Base-by-base conservation (phyloP, 2,329 filamentous ascomycete genomes). In the Westerdykella ornata region DNA sequence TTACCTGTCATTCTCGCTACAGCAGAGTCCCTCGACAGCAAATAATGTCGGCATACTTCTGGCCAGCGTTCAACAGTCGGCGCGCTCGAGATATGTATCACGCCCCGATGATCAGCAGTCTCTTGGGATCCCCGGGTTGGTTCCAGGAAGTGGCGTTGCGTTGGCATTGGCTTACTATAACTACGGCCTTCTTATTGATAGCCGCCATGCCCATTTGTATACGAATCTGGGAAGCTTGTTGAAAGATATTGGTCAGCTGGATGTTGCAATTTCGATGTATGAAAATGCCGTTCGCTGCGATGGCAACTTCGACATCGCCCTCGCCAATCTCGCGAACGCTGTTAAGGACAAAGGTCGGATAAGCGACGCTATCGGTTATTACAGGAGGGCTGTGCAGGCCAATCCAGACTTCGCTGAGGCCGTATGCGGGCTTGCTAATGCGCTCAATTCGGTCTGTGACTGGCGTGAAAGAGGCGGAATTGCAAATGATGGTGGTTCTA, bases 31-130 rank as follows among this genome's bases (percentile, higher is more conserved):
- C 2, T 98, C 92, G 0, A 98, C 92, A 0, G 92, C 92, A 1
- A 98, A 98, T 62, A 98, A 98, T 62, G 89, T 98, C 11, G 92
- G 92, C 3, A 98, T 98, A 41, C 74, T 98, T 19, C 78, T 98
- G n/a, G 92, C 92, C 4, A 87, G 92, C 42, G 85, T 97, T 15
- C 92, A 95, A 59, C 88, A 94, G 53, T 73, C 72, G 18, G 57
- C 65, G 6, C 67, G 68, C 3, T 66, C 68, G 7, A 72, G 69
- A 36, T 52, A 61, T 45, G n/a, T 33, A 17, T 62, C 63, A 35
- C 45, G 53, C 5, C 53, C 55, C n/a, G 51, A 43, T 17, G 62
- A 67, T 37, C 53, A 63, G 9, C 62, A 67, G 12, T 9, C 22
- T 4, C 12, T 26, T 11, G 8, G 8, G 7, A 81, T 92, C 39